These are phyloP conservation scores for Kodamaea suecica DNA, from an alignment of 1,139 yeast genomes.

Conservation along the genomic window DNA sequence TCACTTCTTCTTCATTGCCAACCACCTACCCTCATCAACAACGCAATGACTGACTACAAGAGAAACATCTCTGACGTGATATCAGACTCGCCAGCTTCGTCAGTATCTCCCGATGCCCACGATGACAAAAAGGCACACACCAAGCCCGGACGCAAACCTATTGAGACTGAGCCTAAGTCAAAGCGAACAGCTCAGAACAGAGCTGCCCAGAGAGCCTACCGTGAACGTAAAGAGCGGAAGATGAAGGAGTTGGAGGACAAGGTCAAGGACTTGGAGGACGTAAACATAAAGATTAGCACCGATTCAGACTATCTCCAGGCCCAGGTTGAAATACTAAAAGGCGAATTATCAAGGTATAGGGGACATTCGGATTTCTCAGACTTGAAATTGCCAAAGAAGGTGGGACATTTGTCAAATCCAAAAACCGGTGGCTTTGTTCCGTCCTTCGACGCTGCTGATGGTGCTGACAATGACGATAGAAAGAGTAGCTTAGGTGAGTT, in stretches of 20 bases:
- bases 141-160: slow-evolving; percentile 63
- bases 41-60: slow-evolving; percentile 41
- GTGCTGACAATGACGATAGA: not conserved
- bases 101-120: slow-evolving; percentile 22
- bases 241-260: slow-evolving; percentile 83
- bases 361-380: slow-evolving; percentile 43
- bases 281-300: slow-evolving; percentile 57
- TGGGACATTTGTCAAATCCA: slow-evolving; percentile 32
- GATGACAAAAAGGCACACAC: slow-evolving; percentile 40
- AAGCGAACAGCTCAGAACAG: slow-evolving; percentile 95
- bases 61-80: slow-evolving; percentile 31
- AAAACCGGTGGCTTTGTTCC: slow-evolving; percentile 20
- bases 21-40: too few species aligned
- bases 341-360: slow-evolving; percentile 65
- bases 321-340: slow-evolving; percentile 73
- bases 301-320: slow-evolving; percentile 73
- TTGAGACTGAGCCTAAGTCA: slow-evolving; percentile 74
- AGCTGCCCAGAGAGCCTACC: slow-evolving; percentile 95
- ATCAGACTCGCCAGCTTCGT: slow-evolving; percentile 10
- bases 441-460: slow-evolving; percentile 11
- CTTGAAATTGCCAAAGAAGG: slow-evolving; percentile 31
- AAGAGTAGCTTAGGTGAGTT: not conserved
- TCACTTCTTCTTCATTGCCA: slow-evolving; percentile 2
- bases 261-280: slow-evolving; percentile 67
- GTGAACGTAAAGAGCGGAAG: slow-evolving; percentile 88